Evolutionary conservation across 352 stramenopile species (phyloP).

Genomic region (Pythium myriotylum): DNA sequence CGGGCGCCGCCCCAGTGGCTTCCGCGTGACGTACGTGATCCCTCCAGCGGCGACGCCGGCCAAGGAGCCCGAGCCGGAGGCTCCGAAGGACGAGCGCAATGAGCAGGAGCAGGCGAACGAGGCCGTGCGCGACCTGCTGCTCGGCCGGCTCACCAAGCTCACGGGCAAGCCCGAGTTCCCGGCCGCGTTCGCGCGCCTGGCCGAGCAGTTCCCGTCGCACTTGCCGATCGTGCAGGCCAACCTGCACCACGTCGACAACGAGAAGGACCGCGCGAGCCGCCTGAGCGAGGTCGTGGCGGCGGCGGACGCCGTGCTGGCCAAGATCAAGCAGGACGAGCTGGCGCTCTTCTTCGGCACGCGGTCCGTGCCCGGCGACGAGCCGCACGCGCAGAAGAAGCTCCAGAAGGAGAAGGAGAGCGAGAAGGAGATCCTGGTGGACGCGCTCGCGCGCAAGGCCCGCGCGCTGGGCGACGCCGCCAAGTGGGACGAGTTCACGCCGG

Average conservation of each 20-base stretch:
- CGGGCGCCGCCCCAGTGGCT: conserved; percentile 64
- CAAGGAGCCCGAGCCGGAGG: conserved; percentile 69
- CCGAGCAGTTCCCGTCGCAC: conserved; percentile 57
- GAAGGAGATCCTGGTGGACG: conserved; percentile 69
- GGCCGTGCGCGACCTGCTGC: conserved; percentile 72
- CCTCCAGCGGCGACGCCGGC: conserved; percentile 48
- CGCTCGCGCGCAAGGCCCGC: conserved; percentile 69
- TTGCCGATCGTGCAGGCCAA: conserved; percentile 65
- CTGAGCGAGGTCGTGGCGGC: conserved; percentile 55
- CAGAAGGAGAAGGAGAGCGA: conserved; percentile 78
- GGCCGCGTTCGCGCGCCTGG: conserved; percentile 49
- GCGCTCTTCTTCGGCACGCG: conserved; percentile 78
- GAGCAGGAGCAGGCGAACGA: conserved; percentile 71
- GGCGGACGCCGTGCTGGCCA: conserved; percentile 54
- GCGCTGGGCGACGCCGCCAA: conserved; percentile 60
- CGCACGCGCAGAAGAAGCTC: conserved; percentile 61
- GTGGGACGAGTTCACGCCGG: conserved; percentile 56
- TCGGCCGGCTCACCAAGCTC: conserved; percentile 69
- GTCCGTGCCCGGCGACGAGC: conserved; percentile 48
- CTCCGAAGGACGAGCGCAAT: conserved; percentile 67
- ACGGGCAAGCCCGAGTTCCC: conserved; percentile 68
- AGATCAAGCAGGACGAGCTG: conserved; percentile 69
- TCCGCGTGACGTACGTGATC: conserved; percentile 77
- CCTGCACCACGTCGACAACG: conserved; percentile 73
- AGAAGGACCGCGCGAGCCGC: conserved; percentile 47